Conservation (phyloP, 148 eudicot species). For the Camellia lanceoleosa region DNA sequence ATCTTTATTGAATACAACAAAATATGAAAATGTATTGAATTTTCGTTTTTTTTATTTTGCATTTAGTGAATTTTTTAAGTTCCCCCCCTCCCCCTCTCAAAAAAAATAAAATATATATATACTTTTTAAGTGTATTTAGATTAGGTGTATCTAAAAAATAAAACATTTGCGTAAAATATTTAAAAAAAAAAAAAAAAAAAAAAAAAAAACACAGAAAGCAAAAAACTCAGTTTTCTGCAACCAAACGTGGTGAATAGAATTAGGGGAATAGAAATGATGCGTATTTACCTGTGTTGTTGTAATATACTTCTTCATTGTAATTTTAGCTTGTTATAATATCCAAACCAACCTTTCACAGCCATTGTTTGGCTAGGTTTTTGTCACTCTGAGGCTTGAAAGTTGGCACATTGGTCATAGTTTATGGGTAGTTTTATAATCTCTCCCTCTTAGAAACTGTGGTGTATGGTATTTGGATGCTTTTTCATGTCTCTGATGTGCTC, state of each 20-base stretch:
- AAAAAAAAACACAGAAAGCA: too few species aligned
- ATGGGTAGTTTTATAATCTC: not conserved
- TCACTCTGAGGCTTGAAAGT: not conserved
- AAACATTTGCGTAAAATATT: too few species aligned
- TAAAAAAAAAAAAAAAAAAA: not conserved
- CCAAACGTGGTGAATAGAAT: not conserved
- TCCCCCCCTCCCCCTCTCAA: too few species aligned
- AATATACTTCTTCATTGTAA: not conserved
- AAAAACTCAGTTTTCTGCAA: too few species aligned
- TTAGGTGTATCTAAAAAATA: too few species aligned
- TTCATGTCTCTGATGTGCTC: constrained; percentile 12
- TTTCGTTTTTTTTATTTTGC: too few species aligned
- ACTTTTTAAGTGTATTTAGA: too few species aligned
- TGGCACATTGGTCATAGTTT: not conserved
- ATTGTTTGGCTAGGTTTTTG: not conserved
- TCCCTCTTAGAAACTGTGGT: not conserved
- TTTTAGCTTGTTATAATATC: not conserved
- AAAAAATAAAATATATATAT: too few species aligned
- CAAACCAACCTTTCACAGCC: not conserved
- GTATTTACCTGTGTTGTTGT: not conserved
- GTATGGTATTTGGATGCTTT: not conserved
- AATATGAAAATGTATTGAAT: too few species aligned
- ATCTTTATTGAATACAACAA: too few species aligned
- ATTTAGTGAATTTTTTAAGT: too few species aligned
- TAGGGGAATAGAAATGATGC: not conserved